phyloP scores from a whole-genome alignment of 805 yeast genomes.

The Schizosaccharomyces osmophilus region DNA sequence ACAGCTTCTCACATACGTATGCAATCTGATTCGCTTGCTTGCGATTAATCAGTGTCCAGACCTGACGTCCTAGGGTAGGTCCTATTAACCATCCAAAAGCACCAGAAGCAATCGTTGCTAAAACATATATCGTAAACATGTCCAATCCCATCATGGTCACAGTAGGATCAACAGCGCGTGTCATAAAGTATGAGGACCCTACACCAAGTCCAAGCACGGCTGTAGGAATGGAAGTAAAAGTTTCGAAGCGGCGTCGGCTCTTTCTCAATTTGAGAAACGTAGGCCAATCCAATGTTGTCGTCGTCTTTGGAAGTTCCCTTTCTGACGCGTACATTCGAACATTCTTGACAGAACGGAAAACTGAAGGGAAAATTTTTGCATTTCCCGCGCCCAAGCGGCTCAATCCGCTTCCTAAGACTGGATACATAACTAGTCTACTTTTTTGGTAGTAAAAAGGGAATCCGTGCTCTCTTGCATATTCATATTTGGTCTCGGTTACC shows the following conservation, averaged over 20 bases:
- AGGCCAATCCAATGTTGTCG: constrained; percentile 39
- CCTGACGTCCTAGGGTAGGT: constrained; percentile 49
- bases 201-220: constrained; percentile 38
- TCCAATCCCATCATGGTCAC: constrained; percentile 71
- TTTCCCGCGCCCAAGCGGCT: too few relatives aligned
- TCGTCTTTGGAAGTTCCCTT: neutral
- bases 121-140: constrained; percentile 58
- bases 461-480: too few relatives aligned
- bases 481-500: too few relatives aligned
- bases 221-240: constrained; percentile 41
- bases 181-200: constrained; percentile 57
- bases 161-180: constrained; percentile 68
- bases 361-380: too few relatives aligned
- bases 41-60: constrained; percentile 23
- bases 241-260: constrained; percentile 45
- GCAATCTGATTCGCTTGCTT: constrained; percentile 5
- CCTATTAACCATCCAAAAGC: constrained; percentile 61
- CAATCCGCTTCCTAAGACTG: too few relatives aligned
- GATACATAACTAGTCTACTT: too few relatives aligned
- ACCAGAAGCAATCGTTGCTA: constrained; percentile 48
- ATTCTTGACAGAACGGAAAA: neutral
- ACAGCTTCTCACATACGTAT: constrained; percentile 14
- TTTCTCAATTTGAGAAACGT: constrained; percentile 56
- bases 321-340: neutral
- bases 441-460: too few relatives aligned